Percentiles rank a stretch among this genome's conserved stretches.
Conservation (phyloP, 2,329 filamentous ascomycete genomes). For the Pseudogymnoascus sp. region DNA sequence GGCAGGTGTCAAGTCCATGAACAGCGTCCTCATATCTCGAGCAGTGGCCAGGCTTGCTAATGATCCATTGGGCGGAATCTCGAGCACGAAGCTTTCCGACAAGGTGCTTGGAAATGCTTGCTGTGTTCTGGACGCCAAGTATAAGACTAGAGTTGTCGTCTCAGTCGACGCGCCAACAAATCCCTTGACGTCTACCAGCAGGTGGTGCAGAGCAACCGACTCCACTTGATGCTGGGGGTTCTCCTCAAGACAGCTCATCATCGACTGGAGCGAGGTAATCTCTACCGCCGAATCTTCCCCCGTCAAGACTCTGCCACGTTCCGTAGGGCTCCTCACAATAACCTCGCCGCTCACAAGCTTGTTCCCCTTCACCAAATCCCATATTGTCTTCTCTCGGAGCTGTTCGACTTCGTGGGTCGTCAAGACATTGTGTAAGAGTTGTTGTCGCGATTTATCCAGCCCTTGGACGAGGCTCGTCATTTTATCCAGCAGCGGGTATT, state of each 20-base stretch:
- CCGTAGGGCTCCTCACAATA: conserved; percentile 81
- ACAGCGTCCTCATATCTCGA: conserved; percentile 72
- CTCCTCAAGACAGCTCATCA: conserved; percentile 89
- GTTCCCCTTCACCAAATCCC: conserved; percentile 90
- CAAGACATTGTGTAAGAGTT: conserved; percentile 89
- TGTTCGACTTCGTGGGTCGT: conserved; percentile 75
- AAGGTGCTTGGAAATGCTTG: conserved; percentile 58
- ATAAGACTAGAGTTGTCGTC: conserved; percentile 67
- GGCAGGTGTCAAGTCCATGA: conserved; percentile 64
- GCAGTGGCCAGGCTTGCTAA: conserved; percentile 58
- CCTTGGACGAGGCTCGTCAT: conserved; percentile 72
- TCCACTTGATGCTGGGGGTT: conserved; percentile 61
- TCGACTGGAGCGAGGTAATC: conserved; percentile 81
- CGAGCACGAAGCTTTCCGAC: conserved; percentile 76
- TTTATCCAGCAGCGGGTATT: conserved; percentile 74
- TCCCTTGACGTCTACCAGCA: conserved; percentile 76
- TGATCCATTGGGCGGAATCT: conserved; percentile 66
- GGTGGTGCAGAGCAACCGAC: conserved; percentile 66
- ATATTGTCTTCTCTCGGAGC: conserved; percentile 83
- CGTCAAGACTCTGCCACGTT: conserved; percentile 78
- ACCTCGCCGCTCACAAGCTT: conserved; percentile 90
- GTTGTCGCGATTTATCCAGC: conserved; percentile 78
- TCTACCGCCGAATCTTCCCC: conserved; percentile 90
- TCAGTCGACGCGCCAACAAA: conserved; percentile 72
- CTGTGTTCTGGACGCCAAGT: conserved; percentile 65